phyloP scores from a whole-genome alignment of 164 flowering plant species.

The Houttuynia cordata region DNA sequence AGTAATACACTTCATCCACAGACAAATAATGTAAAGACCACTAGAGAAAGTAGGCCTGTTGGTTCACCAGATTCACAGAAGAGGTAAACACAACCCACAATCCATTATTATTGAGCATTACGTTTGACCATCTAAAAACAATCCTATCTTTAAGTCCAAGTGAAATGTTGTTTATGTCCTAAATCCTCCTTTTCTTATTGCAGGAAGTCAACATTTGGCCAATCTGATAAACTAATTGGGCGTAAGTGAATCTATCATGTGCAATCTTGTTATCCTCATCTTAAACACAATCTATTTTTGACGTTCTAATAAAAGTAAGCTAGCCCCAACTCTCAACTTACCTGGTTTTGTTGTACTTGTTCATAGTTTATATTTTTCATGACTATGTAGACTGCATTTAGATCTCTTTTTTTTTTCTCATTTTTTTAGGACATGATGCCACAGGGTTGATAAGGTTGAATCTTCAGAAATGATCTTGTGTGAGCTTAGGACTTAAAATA shows the following conservation, averaged over 20 bases:
- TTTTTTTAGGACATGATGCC: too few relatives aligned
- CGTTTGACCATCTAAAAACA: background rate
- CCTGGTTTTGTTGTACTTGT: background rate
- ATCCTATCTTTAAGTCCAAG: too few relatives aligned
- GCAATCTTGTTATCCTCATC: background rate
- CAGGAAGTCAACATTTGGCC: conserved; percentile 1
- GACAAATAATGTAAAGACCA: background rate
- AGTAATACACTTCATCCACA: background rate
- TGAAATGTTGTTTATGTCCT: background rate
- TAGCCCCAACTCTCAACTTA: background rate
- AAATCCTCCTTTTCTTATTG: background rate
- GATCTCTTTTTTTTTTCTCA: background rate
- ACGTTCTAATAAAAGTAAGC: background rate
- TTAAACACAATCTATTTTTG: background rate
- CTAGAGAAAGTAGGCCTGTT: background rate
- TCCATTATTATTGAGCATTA: background rate
- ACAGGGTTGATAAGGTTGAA: too few relatives aligned
- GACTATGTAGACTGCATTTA: background rate
- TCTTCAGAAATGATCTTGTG: too few relatives aligned
- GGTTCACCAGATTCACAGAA: background rate
- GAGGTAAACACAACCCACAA: background rate
- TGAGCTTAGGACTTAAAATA: too few relatives aligned
- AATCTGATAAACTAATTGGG: conserved; percentile 1
- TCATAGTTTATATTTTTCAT: background rate
- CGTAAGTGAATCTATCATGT: conserved; percentile 3